Conservation (phyloP, 1,139 yeast genomes). For the Pneumocystis canis region DNA sequence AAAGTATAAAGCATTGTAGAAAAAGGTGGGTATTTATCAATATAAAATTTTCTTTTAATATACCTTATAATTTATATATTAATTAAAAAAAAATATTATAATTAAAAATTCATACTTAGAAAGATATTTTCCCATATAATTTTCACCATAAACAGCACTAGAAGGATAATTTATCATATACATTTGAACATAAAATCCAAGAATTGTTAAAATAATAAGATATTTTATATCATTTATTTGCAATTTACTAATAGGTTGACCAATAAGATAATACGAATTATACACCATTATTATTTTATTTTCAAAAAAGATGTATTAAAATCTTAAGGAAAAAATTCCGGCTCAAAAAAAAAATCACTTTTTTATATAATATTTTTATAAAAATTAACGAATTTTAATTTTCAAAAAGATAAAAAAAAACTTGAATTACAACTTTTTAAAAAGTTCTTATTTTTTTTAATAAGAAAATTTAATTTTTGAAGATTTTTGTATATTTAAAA, state of each 20-base stretch:
- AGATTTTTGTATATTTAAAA: too few relatives aligned
- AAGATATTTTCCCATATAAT: background rate
- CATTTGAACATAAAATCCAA: background rate
- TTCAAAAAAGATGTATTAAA: background rate
- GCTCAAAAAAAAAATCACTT: background rate
- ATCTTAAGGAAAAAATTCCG: background rate
- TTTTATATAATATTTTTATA: too few relatives aligned
- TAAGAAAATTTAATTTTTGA: too few relatives aligned
- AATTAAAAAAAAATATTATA: background rate
- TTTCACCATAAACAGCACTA: background rate
- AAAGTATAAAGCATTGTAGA: slow-evolving; percentile 82
- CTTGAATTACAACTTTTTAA: too few relatives aligned
- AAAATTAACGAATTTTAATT: too few relatives aligned
- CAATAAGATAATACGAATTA: background rate
- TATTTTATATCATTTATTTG: background rate
- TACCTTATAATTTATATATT: slow-evolving; percentile 24
- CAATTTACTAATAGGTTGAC: background rate
- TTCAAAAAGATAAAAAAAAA: too few relatives aligned
- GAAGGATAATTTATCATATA: background rate
- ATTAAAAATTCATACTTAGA: background rate
- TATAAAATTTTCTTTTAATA: slow-evolving; percentile 56
- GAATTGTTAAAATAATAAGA: background rate
- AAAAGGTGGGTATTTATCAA: slow-evolving; percentile 92
- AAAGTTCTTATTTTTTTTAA: too few relatives aligned
- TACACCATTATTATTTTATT: background rate